Percentiles rank a stretch among this genome's conserved stretches.
Conservation (phyloP, 306 rosid genomes). For the Vicia villosa region DNA sequence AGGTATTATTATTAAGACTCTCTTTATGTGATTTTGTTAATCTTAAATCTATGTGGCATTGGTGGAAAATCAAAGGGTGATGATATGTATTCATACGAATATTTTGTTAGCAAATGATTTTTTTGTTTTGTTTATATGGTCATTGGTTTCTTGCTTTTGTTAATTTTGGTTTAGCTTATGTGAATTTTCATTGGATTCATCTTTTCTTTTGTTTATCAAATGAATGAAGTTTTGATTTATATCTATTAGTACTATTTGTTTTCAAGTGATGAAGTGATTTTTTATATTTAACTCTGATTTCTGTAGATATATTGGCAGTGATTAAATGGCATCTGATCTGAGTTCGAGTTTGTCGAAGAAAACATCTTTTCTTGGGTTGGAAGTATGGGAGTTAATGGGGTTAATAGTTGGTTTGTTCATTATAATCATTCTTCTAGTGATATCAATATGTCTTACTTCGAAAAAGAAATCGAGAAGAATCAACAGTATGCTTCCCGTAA, state of each 20-base stretch:
- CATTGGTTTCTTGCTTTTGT: constrained; percentile 20
- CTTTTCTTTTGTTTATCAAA: constrained; percentile 8
- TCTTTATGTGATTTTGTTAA: neutral
- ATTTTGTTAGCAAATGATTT: constrained; percentile 8
- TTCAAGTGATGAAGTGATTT: constrained; percentile 19
- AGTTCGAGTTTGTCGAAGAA: constrained; percentile 63
- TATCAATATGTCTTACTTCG: constrained; percentile 75
- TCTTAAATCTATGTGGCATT: constrained; percentile 30
- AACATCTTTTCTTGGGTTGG: constrained; percentile 74
- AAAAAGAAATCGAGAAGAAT: constrained; percentile 78
- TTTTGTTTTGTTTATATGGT: neutral
- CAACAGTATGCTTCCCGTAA: constrained; percentile 61
- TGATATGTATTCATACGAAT: too few relatives aligned
- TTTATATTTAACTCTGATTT: constrained; percentile 35
- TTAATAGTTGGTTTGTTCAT: constrained; percentile 68
- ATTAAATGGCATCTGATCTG: constrained; percentile 73
- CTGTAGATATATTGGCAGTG: constrained; percentile 44
- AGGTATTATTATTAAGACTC: constrained; percentile 36
- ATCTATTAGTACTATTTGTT: too few relatives aligned
- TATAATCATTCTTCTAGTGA: constrained; percentile 61
- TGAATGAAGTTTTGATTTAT: constrained; percentile 19
- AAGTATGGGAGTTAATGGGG: constrained; percentile 82
- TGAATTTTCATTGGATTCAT: constrained; percentile 18
- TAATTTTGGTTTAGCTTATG: constrained; percentile 16
- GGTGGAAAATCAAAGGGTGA: constrained; percentile 18